A percentile compares a stretch with the other conserved stretches of the same genome.
Evolutionary conservation across 495 filamentous ascomycete genomes (phyloP).

Genomic region (Penicillium ochrochloron): DNA sequence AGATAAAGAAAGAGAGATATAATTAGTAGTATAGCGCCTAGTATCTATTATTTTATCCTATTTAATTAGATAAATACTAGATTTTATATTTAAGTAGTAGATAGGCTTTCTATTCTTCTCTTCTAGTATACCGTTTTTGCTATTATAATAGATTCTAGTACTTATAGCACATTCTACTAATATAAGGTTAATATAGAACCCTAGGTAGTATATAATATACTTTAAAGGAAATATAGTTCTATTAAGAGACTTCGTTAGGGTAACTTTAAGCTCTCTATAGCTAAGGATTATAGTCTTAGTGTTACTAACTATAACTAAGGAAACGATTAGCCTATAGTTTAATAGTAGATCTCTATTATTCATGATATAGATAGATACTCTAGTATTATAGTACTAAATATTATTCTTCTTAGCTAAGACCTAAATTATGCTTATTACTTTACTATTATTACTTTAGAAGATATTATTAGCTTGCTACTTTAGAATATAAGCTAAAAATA

Average conservation of each 20-base stretch:
- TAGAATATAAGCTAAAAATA: background rate
- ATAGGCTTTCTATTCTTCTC: background rate
- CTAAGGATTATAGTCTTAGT: background rate
- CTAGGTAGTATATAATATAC: background rate
- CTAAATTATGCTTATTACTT: background rate
- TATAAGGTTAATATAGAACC: background rate
- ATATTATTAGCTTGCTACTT: background rate
- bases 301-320: background rate
- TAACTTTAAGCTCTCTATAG: background rate
- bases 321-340: background rate
- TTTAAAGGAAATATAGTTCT: background rate
- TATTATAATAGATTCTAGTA: background rate
- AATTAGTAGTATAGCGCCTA: background rate
- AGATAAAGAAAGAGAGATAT: background rate
- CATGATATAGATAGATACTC: background rate
- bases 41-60: background rate
- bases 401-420: background rate
- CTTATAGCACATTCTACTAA: background rate
- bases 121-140: background rate
- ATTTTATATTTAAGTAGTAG: background rate
- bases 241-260: background rate
- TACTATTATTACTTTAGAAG: background rate
- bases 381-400: background rate
- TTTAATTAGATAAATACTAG: background rate
- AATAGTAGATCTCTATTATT: background rate